Percentiles rank a stretch among this genome's conserved stretches.
Conservation (phyloP, 2,329 filamentous ascomycete genomes). For the Fragosphaeria purpurea region DNA sequence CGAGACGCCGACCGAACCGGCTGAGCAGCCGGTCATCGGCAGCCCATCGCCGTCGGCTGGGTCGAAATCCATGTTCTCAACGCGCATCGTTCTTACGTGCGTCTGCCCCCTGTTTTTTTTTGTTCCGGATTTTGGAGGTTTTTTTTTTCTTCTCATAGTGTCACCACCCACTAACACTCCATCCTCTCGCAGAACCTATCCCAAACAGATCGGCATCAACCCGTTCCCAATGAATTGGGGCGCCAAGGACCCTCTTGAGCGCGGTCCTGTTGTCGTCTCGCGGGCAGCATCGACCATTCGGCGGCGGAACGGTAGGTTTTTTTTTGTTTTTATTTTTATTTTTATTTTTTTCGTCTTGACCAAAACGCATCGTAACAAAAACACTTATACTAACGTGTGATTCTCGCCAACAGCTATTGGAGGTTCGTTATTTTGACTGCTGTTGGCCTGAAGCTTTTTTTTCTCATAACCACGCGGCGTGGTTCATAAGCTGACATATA, state of each 20-base stretch:
- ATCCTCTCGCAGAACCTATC: conserved; percentile 54
- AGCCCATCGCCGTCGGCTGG: conserved; percentile 18
- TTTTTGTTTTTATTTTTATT: conserved; percentile 2
- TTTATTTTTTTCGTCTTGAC: conserved; percentile 11
- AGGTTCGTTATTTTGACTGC: conserved; percentile 3
- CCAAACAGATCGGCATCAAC: conserved; percentile 86
- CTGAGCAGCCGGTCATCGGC: conserved; percentile 7
- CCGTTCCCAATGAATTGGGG: conserved; percentile 88
- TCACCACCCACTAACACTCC: no score
- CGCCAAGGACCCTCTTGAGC: conserved; percentile 57
- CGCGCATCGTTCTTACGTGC: conserved; percentile 47
- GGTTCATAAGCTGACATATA: no score
- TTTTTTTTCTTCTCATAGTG: not conserved
- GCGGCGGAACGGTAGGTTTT: conserved; percentile 60
- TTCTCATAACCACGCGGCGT: not conserved
- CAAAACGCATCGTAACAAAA: not conserved
- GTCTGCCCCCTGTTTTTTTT: conserved; percentile 1
- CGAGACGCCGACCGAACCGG: conserved; percentile 3
- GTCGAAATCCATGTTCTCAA: conserved; percentile 38
- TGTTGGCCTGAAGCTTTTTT: conserved; percentile 19
- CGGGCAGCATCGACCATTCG: conserved; percentile 65
- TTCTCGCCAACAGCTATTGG: conserved; percentile 10
- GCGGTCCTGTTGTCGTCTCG: conserved; percentile 84
- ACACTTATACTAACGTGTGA: not conserved
- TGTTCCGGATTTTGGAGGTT: no score